phyloP scores from a whole-genome alignment of 78 protist genomes.

The Chrysochromulina parva region DNA sequence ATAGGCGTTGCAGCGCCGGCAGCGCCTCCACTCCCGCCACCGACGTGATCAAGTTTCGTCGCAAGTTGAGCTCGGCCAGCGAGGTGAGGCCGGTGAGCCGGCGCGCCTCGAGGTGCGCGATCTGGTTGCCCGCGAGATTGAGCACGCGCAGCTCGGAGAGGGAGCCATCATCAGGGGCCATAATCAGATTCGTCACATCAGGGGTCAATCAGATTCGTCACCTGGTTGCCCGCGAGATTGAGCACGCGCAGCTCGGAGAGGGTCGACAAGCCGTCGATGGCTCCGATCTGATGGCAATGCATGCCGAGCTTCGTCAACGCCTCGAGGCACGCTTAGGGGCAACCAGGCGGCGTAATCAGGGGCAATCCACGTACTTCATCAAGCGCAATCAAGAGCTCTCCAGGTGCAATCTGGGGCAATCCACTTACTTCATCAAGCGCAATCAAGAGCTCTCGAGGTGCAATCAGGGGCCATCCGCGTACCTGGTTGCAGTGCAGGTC shows the following conservation, averaged over 20 bases:
- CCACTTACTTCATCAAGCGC: no score
- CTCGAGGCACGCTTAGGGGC: conserved; percentile 17
- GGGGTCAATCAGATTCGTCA: not conserved
- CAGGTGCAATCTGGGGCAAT: no score
- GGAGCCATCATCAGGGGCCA: not conserved
- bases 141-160: conserved; percentile 59
- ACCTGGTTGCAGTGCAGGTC: conserved; percentile 66
- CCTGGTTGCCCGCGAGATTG: conserved; percentile 63
- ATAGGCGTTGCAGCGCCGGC: conserved; percentile 43
- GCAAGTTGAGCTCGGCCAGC: conserved; percentile 64
- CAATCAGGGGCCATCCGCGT: not conserved
- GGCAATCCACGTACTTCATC: no score
- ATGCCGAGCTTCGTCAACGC: conserved; percentile 53
- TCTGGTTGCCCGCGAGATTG: conserved; percentile 43
- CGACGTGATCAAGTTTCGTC: conserved; percentile 39
- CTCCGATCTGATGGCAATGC: not conserved
- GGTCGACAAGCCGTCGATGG: conserved; percentile 9
- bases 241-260: conserved; percentile 59
- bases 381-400: no score
- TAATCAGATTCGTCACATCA: no score
- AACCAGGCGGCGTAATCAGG: no score
- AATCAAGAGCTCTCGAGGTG: no score
- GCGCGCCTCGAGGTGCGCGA: not conserved
- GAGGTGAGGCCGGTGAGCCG: not conserved
- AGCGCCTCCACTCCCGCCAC: not conserved